Base-by-base conservation (phyloP, 164 flowering plant genomes). In the Stephania yunnanensis region DNA sequence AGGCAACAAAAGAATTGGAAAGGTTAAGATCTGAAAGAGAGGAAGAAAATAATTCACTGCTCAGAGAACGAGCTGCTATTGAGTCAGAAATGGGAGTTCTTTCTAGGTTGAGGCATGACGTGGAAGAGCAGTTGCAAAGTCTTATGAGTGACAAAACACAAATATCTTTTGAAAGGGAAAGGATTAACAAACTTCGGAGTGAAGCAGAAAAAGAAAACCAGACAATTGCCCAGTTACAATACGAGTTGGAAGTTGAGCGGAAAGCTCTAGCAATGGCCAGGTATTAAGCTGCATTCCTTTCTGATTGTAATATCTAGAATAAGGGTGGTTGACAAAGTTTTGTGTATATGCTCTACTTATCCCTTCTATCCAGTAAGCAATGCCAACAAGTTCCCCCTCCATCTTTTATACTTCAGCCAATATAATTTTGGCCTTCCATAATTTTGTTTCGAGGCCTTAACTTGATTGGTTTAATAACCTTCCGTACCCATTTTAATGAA, bases 251-350 rank as follows among this genome's bases (percentile, higher is more conserved):
- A 78, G 95, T 96, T 70, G 99, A 96, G 81, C 82, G 95, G 73
- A 96, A 94, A 80, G 98, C 99, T 63, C 82, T 96, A 80, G 81
- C 95, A 48, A 85, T 96, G 95, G 99, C 99, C 85, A 89, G 99
- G 98, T 93, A 84, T 77, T 19, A 48, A 44, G 68, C 52, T 46
- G 20, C 46, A 12, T 65, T 46, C 19, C 58, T 22, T 45, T 36
- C 2, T 15, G 6, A 61, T 8, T 42, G 30, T 25, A 44, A 17
- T 10, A 6, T 19, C 29, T 72, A 9, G 11, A 55, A 52, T 42
- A 10, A 17, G 29, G 44, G 4, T 10, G 36, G 44, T 65, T 6
- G 22, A 25, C 6, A 65, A 65, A 58, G 64, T n/a, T 19, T 19
- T 8, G 66, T 20, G 22, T 25, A 61, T 61, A 61, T 61, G 55